These are phyloP conservation scores for Tripterygium wilfordii DNA, from an alignment of 177 flowering plant species.

Conservation along the genomic window DNA sequence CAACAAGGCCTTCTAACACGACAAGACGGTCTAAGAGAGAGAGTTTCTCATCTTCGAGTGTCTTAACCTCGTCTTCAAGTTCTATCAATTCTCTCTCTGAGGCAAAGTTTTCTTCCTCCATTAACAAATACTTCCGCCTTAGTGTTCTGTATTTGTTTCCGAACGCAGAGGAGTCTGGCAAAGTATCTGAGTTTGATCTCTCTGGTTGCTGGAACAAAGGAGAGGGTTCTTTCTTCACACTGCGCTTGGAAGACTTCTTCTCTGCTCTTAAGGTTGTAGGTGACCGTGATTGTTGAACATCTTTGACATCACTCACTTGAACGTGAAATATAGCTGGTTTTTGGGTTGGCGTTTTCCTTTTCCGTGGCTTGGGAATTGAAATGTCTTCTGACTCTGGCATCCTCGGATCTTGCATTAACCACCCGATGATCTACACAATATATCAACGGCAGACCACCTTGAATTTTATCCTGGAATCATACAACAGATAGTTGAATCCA, in stretches of 20 bases:
- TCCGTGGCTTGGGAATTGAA: conserved; percentile 29
- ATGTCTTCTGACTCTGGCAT: conserved; percentile 27
- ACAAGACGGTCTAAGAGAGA: conserved; percentile 82
- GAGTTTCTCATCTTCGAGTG: conserved; percentile 67
- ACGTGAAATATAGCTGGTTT: conserved; percentile 16
- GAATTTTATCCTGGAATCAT: too few relatives aligned
- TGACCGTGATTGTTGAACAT: conserved; percentile 14
- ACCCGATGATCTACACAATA: too few relatives aligned
- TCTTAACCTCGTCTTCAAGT: conserved; percentile 54
- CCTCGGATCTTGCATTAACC: conserved; percentile 47
- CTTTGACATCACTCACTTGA: conserved; percentile 28
- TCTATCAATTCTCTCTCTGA: conserved; percentile 48
- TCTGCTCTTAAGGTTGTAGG: conserved; percentile 20
- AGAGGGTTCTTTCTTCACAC: conserved; percentile 29
- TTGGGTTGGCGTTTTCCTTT: conserved; percentile 32
- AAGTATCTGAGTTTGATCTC: conserved; percentile 53
- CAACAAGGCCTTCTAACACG: conserved; percentile 85
- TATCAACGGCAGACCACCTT: too few relatives aligned
- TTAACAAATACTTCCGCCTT: conserved; percentile 61
- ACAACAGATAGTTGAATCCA: too few relatives aligned
- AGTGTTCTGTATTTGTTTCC: conserved; percentile 59
- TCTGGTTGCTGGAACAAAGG: conserved; percentile 40
- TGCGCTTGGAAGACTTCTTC: conserved; percentile 40
- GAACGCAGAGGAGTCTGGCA: conserved; percentile 45
- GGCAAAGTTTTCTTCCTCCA: conserved; percentile 71